These are phyloP conservation scores for Pythium volutum DNA, from an alignment of 352 stramenopile species.

Conservation along the genomic window DNA sequence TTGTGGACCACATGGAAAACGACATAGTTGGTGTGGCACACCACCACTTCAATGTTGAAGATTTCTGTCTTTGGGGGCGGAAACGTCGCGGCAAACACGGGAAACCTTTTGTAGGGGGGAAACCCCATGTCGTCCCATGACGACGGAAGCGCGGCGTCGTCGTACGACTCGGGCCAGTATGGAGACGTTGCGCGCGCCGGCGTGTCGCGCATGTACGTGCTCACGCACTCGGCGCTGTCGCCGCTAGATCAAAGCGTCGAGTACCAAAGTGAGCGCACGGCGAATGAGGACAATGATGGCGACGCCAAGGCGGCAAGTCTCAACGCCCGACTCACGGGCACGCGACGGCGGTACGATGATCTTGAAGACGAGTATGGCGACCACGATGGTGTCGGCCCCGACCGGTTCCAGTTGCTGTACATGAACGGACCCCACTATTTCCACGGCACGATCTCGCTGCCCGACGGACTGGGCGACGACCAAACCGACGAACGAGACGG, in stretches of 20 bases:
- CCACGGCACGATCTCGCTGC: slow-evolving; percentile 43
- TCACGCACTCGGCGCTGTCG: slow-evolving; percentile 31
- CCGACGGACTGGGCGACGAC: slow-evolving; percentile 25
- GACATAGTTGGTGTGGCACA: no score
- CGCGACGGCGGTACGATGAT: slow-evolving; percentile 4
- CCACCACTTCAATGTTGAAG: no score
- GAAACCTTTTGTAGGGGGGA: slow-evolving; percentile 14
- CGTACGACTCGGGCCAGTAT: slow-evolving; percentile 54
- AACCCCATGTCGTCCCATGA: slow-evolving; percentile 22
- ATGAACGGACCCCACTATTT: slow-evolving; percentile 58
- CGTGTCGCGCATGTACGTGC: slow-evolving; percentile 67
- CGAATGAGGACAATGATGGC: neutral
- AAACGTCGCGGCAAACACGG: neutral
- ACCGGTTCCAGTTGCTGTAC: slow-evolving; percentile 48
- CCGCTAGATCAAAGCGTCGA: slow-evolving; percentile 29
- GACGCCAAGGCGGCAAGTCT: slow-evolving; percentile 3
- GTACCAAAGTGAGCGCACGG: slow-evolving; percentile 18
- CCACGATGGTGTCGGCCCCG: neutral
- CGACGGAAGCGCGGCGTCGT: slow-evolving; percentile 34
- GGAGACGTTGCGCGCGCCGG: slow-evolving; percentile 46
- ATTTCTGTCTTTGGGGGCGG: no score
- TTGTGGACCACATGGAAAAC: no score
- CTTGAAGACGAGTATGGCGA: slow-evolving; percentile 9
- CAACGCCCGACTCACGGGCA: neutral
- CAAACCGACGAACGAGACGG: slow-evolving; percentile 22